Percentiles rank a stretch among this genome's conserved stretches.
phyloP scores from a whole-genome alignment of 2,329 filamentous ascomycete genomes.

The Teratosphaeria destructans region DNA sequence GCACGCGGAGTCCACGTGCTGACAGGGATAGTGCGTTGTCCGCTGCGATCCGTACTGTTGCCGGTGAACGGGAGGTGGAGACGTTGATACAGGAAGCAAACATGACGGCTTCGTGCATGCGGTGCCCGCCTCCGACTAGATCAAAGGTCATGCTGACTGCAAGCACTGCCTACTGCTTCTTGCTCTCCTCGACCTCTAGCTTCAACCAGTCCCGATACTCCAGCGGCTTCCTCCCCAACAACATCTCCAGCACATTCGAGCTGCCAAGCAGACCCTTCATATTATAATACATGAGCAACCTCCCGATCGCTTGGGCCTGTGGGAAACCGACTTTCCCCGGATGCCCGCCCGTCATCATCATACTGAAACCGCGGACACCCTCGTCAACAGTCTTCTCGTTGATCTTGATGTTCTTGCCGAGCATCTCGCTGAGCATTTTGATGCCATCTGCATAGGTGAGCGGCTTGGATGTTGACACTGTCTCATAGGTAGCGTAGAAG shows the following conservation, averaged over 20 bases:
- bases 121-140: background rate
- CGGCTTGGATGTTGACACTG: constrained; percentile 12
- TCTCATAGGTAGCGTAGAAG: constrained; percentile 20
- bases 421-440: constrained; percentile 10
- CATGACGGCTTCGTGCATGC: background rate
- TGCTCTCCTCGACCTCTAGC: constrained; percentile 1
- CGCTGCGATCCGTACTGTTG: background rate
- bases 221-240: constrained; percentile 10
- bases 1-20: background rate
- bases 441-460: constrained; percentile 13
- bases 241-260: constrained; percentile 11
- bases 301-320: constrained; percentile 4
- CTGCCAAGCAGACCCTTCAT: constrained; percentile 12
- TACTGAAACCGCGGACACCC: constrained; percentile 7
- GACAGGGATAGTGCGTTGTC: background rate
- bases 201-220: constrained; percentile 7
- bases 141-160: background rate
- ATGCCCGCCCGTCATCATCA: constrained; percentile 6
- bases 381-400: constrained; percentile 11
- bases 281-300: constrained; percentile 15
- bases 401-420: constrained; percentile 19
- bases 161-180: background rate
- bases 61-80: background rate
- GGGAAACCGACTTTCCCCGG: constrained; percentile 1
- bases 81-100: background rate